Base-by-base conservation (phyloP, 2,329 filamentous ascomycete species). In the Sporothrix humicola region DNA sequence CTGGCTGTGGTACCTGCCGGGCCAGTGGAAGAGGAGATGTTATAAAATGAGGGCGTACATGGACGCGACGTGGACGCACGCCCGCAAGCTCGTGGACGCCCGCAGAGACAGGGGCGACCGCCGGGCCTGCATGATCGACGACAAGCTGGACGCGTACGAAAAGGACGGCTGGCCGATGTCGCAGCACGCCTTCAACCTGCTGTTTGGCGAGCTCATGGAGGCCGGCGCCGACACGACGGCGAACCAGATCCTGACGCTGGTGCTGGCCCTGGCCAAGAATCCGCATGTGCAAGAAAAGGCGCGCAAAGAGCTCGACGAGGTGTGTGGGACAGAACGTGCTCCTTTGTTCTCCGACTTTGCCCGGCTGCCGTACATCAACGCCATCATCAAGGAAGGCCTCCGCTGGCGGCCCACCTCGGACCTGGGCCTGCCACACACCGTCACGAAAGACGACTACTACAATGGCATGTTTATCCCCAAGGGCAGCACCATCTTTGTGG, bases 381-480 rank as follows among this genome's bases (percentile, higher is more conserved):
- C 20, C 23, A 58, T 58, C 23, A 23, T 58, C 20, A 58, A 58
- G 20, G 54, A 58, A 15, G 54, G 54, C 4, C 23, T 58, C 20
- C 54, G 54, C 54, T 58, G 54, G 54, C 54, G 26, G 20, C 20
- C 20, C 54, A 23, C 26, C 20, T 12, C 26, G 20, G 20, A 20
- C 2, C 23, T 58, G 1, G 54, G 54, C 1, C 10, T 58, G 20
- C 54, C 54, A 20, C 54, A 58, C 4, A 20, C 20, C 20, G 54
- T 58, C 8, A 23, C 54, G 20, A 58, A 58, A 23, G 54, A 58
- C 54, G 54, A 58, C 54, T 58, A 23, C 20, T 58, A 58, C 54
- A 58, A 58, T 20, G 54, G 54, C 54, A 58, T 58, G 54, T 23
- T 58, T 8, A 58, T 58, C 54, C 54, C 54, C 54, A 58, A 58